Base-by-base conservation (phyloP, 2,329 filamentous ascomycete species). In the Decorospora gaudefroyi region DNA sequence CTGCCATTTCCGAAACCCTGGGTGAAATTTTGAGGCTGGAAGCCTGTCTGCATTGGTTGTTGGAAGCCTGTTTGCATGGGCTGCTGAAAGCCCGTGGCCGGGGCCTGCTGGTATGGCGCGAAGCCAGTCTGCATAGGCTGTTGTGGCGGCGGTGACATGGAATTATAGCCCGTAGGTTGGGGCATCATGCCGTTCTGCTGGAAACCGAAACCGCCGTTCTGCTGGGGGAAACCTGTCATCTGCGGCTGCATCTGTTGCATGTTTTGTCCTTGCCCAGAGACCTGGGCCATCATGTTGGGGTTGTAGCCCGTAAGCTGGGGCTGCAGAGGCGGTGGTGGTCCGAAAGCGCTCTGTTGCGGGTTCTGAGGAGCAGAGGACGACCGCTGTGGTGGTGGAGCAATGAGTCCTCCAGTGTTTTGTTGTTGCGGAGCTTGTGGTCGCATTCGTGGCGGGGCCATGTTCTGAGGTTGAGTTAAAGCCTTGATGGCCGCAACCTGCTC, bases 351-450 rank as follows among this genome's bases (percentile, higher is more conserved):
- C 31, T 84, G 83, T 64, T 67, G 64, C 26, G 64, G 86, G 40
- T 90, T 87, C 67, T 90, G 87, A 17, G 93, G 92, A 26, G 93
- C 92, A 27, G 92, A 96, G 9, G 93, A 78, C 6, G 93, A 87
- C 49, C 93, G 81, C 38, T 84, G 81, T 8, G 90, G 90, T 12
- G 88, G 90, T 6, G 90, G 90, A 34, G 86, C 81, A 50, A 91
- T 81, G 25, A 95, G 76, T 12, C 83, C 82, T 26, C 81, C 76
- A 35, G 64, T 74, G n/a, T 40, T 62, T 56, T 82, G 78, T 45
- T 82, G 79, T 49, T 86, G 83, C 33, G 89, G 87, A 25, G 86
- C 80, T 46, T 83, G 75, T 30, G 90, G 90, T 51, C 90, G 78
- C 67, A 89, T 85, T 55, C 89, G 71, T 31, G 79, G 73, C 28